Base-by-base conservation (phyloP, 495 filamentous ascomycete genomes). In the Trichoderma reesei region DNA sequence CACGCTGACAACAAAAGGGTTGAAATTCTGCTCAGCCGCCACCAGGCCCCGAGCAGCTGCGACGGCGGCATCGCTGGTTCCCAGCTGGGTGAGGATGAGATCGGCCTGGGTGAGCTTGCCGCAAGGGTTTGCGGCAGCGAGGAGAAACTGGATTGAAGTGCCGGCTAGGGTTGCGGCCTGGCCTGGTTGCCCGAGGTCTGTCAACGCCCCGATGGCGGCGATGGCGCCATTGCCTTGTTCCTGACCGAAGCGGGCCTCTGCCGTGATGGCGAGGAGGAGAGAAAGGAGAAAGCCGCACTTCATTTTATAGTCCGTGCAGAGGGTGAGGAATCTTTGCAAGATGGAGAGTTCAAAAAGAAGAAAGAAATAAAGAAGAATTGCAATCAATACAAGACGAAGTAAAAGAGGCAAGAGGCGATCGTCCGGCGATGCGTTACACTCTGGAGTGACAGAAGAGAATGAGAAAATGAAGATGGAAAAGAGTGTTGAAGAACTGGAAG, bases 1-100 rank as follows among this genome's bases (percentile, higher is more conserved):
- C 36, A 82, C 76, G 42, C 68, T 70, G 54, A 79, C 77, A 34
- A 68, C 79, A 65, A 84, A 86, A 44, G 82, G 82, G 75, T 88
- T 88, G 77, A 83, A 83, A 79, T 88, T 87, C 75, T 86, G 82
- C 77, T 88, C 85, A n/a, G 85, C 83, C 13, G 79, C 80, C 6
- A 88, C 85, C 0, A 87, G 75, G 9, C 76, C 79, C 61, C 79
- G 79, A 39, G 85, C 85, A 5, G 79, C 85, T 10, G 77, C 74
- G 62, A 87, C 76, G 61, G 83, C 84, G 64, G 73, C 71, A 26
- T 76, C 70, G 61, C 80, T 79, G 63, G 69, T 78, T 13, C 80
- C 81, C 37, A 88, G 83, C 31, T 78, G 73, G 39, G 78, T 65
- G 36, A 88, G 74, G 72, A 86, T 85, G 63, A 78, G 68, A 67